These are phyloP conservation scores for Macroventuria anomochaeta DNA, from an alignment of 2,329 filamentous ascomycete species.

Conservation along the genomic window DNA sequence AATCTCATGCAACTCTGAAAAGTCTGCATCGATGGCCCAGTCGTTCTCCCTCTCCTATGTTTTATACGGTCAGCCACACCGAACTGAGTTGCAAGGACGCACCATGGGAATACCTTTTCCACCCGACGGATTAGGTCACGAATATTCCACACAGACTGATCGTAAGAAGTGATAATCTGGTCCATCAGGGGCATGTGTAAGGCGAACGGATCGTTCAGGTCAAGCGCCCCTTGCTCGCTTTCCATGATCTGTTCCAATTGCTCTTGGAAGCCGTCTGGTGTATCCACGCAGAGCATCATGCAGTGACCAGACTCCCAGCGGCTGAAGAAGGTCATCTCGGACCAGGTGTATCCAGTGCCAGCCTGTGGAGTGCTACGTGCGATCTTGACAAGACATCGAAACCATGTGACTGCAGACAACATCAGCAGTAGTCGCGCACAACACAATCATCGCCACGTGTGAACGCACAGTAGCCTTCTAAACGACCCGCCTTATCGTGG, in stretches of 20 bases:
- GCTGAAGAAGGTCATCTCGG: conserved; percentile 17
- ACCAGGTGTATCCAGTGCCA: conserved; percentile 10
- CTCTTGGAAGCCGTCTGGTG: background rate
- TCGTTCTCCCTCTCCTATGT: background rate
- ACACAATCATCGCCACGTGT: background rate
- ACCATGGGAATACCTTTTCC: conserved; percentile 9
- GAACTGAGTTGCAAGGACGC: background rate
- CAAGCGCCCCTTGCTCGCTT: background rate
- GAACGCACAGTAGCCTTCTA: background rate
- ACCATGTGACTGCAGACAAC: background rate
- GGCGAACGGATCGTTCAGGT: conserved; percentile 5
- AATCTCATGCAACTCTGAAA: conserved; percentile 12
- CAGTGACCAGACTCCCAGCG: conserved; percentile 10
- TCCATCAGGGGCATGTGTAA: conserved; percentile 15
- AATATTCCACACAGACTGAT: conserved; percentile 15
- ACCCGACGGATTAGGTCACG: conserved; percentile 13
- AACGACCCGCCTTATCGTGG: background rate
- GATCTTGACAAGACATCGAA: conserved; percentile 11
- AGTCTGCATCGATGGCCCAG: background rate
- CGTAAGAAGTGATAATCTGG: conserved; percentile 9
- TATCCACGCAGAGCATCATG: conserved; percentile 13
- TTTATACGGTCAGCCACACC: background rate
- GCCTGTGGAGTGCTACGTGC: background rate
- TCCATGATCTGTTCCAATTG: background rate
- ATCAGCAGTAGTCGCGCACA: background rate